Percentiles rank a stretch among this genome's conserved stretches.
These are phyloP conservation scores for Sapria himalayana DNA, from an alignment of 345 rosid species.

Conservation along the genomic window DNA sequence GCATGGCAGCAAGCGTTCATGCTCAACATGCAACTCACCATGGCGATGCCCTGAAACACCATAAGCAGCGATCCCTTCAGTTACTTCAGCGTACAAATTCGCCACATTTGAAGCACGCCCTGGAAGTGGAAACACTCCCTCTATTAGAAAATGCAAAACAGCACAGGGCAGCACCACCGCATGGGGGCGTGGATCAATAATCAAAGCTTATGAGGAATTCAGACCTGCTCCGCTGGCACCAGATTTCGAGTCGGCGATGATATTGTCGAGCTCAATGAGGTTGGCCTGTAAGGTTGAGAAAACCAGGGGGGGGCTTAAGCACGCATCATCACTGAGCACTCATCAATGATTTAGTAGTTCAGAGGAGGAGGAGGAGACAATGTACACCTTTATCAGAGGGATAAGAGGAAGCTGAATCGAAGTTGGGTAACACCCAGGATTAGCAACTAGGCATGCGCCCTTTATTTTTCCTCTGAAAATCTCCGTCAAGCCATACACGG, in stretches of 20 bases:
- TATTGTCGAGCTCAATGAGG: conserved; percentile 39
- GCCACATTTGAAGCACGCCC: conserved; percentile 95
- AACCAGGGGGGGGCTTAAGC: too few relatives aligned
- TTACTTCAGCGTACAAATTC: conserved; percentile 60
- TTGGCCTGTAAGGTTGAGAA: conserved; percentile 37
- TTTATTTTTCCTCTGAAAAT: conserved; percentile 42
- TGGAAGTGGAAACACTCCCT: conserved; percentile 16
- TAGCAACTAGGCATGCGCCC: conserved; percentile 66
- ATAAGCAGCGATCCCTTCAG: conserved; percentile 83
- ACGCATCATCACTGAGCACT: too few relatives aligned
- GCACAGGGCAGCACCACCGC: conserved; percentile 7
- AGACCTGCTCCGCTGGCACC: conserved; percentile 98
- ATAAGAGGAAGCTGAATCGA: conserved; percentile 87
- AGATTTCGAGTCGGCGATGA: conserved; percentile 80
- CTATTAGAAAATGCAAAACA: conserved; percentile 3
- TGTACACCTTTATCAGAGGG: conserved; percentile 67
- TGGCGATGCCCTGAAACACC: conserved; percentile 88
- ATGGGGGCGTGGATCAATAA: not conserved
- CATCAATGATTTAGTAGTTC: too few relatives aligned
- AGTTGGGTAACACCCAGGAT: conserved; percentile 98
- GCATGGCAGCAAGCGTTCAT: not conserved
- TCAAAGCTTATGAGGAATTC: conserved; percentile 7
- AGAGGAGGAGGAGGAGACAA: too few relatives aligned
- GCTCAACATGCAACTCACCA: conserved; percentile 34
- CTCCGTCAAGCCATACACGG: conserved; percentile 92